Evolutionary conservation across 345 rosid species (phyloP), one percentile per base, ranked within the genome.

Genomic region (Boechera retrofracta): DNA sequence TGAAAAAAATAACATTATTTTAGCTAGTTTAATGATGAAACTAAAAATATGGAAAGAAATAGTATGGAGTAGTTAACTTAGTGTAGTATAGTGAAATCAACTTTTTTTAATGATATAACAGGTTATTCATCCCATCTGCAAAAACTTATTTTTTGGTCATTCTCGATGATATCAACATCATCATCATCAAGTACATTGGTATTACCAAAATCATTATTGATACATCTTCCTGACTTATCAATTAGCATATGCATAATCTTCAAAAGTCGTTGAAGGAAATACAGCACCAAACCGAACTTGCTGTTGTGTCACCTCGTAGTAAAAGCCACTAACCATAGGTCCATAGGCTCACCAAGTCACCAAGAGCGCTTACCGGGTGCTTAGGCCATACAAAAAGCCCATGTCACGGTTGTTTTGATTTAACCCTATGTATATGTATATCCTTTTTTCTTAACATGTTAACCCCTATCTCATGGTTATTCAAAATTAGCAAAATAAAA

Each of bases 241-340:
- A 35, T 13, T 69, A 28, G 16, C 49, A 38, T 41, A 10, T 68
- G 49, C 49, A 45, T 45, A 21, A 48, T 71, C 67, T 59, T 5
- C 8, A 31, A 38, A 61, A 38, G 10, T 38, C 1, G 65, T 38
- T 5, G 16, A 36, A 7, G 29, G 13, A 35, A 59, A 59, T 16
- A 36, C 13, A 33, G 16, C 26, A 58, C 7, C 28, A 1, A 4
- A 42, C 18, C 55, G 6, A 41, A 18, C 9, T 70, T 10, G 53
- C 16, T 56, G 29, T 16, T 29, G 16, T 39, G 26, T 15, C 2
- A 29, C 16, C 36, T 13, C 1, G 3, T 15, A 24, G 21, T 26
- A 13, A 21, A 52, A 52, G 42, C 48, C 60, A 51, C 12, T 53
- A 21, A n/a, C 53, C 31, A 10, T 59, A 18, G 5, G 29, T 12